Percentiles rank a stretch among this genome's conserved stretches.
Conservation (phyloP, 2,329 filamentous ascomycete species). For the Drechslerella coelobrocha region DNA sequence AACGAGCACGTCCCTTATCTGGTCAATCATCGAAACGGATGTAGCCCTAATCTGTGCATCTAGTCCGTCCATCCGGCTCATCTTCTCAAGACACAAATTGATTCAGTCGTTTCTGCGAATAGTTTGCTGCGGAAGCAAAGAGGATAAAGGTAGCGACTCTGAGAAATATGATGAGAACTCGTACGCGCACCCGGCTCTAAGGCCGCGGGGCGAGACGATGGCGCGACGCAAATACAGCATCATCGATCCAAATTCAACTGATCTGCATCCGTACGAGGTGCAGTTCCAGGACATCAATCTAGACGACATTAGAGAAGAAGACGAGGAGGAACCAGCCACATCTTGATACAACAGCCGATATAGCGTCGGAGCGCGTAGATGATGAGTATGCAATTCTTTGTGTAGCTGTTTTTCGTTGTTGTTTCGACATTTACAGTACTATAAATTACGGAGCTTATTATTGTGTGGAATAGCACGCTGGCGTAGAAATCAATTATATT, state of each 20-base stretch:
- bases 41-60: slow-evolving; percentile 26
- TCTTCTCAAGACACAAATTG: slow-evolving; percentile 10
- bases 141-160: neutral
- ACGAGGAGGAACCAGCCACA: too few species aligned
- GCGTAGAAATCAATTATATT: too few species aligned
- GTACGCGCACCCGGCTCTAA: neutral
- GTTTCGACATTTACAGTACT: too few species aligned
- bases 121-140: slow-evolving; percentile 5
- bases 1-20: slow-evolving; percentile 11
- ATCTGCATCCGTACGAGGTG: neutral
- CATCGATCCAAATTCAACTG: neutral
- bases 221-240: neutral
- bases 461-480: too few species aligned
- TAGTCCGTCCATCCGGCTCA: slow-evolving; percentile 22
- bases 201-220: neutral
- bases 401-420: too few species aligned
- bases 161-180: neutral
- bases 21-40: slow-evolving; percentile 30
- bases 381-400: too few species aligned
- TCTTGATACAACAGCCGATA: too few species aligned
- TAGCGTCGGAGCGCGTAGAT: too few species aligned
- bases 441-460: too few species aligned
- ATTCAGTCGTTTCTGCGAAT: slow-evolving; percentile 1
- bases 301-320: neutral
- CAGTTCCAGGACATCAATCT: slow-evolving; percentile 7